These are phyloP conservation scores for Ambrosia trifida DNA, from an alignment of 129 eudicot species.

Conservation along the genomic window DNA sequence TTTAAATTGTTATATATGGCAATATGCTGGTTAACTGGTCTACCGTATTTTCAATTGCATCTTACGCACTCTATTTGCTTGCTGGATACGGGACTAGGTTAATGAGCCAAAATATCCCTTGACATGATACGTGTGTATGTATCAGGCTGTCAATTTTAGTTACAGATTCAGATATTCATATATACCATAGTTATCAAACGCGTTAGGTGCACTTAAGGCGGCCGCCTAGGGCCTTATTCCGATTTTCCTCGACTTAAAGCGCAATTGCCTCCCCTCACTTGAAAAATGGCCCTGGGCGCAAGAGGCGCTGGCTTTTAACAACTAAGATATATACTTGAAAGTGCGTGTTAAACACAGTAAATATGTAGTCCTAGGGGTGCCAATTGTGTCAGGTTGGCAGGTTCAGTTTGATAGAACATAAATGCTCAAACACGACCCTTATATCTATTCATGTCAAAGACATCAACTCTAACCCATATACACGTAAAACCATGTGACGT, in stretches of 20 bases:
- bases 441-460: not conserved
- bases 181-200: too few relatives aligned
- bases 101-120: constrained; percentile 1
- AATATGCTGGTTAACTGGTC: not conserved
- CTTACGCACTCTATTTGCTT: not conserved
- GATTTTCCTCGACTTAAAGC: too few relatives aligned
- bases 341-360: not conserved
- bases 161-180: not conserved
- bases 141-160: not conserved
- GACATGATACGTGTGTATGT: not conserved
- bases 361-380: not conserved
- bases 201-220: too few relatives aligned
- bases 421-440: not conserved
- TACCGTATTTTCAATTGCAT: constrained; percentile 7
- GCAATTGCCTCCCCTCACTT: too few relatives aligned
- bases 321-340: not conserved
- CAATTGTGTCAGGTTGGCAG: not conserved
- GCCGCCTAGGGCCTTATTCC: too few relatives aligned
- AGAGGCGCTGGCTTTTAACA: too few relatives aligned
- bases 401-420: not conserved
- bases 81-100: not conserved
- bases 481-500: not conserved
- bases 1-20: constrained; percentile 19
- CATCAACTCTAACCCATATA: not conserved
- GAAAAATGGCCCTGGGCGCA: too few relatives aligned